These are phyloP conservation scores for Vigna reflexopilosa DNA, from an alignment of 306 rosid species.

Conservation along the genomic window DNA sequence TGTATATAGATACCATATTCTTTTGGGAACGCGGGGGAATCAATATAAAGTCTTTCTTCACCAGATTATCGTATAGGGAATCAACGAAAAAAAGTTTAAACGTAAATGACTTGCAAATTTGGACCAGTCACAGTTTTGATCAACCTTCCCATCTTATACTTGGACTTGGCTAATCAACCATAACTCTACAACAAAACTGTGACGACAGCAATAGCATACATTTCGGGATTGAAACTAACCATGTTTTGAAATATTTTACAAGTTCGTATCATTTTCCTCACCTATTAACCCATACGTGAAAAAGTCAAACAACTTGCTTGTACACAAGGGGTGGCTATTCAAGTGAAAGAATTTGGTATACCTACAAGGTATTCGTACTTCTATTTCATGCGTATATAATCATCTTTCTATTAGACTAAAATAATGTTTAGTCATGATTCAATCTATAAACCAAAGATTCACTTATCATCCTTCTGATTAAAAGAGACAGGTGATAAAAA, in stretches of 20 bases:
- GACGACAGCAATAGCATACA: slow-evolving; percentile 1
- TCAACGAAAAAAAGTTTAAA: neutral
- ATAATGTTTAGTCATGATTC: too few species aligned
- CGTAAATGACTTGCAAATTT: neutral
- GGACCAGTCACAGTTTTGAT: slow-evolving; percentile 14
- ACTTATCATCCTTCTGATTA: too few species aligned
- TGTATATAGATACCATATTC: neutral
- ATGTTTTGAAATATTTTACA: neutral
- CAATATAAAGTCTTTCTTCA: neutral
- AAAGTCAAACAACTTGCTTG: neutral
- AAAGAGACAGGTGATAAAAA: too few species aligned
- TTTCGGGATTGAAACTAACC: too few species aligned
- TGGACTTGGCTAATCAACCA: neutral
- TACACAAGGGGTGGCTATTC: neutral
- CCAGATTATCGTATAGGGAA: neutral
- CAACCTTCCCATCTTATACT: neutral
- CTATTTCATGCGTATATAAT: too few species aligned
- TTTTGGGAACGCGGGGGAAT: neutral
- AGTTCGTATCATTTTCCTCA: neutral
- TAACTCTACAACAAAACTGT: neutral
- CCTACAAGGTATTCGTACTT: too few species aligned
- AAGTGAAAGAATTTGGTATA: neutral
- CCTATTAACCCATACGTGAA: neutral
- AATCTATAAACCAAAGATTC: too few species aligned
- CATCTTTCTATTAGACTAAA: too few species aligned